These are phyloP conservation scores for Dunaliella salina DNA, from an alignment of 163 green algal genomes.

Conservation along the genomic window DNA sequence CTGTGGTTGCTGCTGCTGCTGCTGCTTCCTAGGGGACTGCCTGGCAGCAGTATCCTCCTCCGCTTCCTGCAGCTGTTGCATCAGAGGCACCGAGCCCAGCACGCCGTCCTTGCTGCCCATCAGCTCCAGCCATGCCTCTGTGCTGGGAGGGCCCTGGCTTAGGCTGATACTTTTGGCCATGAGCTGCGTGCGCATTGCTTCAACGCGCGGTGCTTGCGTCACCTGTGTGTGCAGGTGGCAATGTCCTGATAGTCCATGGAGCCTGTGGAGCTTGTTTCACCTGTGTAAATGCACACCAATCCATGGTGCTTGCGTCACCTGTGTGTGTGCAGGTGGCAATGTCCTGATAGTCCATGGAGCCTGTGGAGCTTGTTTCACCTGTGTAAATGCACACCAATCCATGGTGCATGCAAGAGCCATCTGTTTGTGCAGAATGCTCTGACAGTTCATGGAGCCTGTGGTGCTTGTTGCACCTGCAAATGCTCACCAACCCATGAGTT, in stretches of 20 bases:
- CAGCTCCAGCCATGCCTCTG: constrained; percentile 32
- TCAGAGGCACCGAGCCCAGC: constrained; percentile 13
- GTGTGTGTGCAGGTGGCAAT: not conserved
- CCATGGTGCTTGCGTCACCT: not conserved
- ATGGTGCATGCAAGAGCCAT: not conserved
- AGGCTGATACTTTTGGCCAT: constrained; percentile 3
- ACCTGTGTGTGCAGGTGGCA: not conserved
- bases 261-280: no score
- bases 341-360: no score
- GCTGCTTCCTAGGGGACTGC: not conserved
- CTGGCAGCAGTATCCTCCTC: no score
- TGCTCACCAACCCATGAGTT: no score
- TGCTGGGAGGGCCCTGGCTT: not conserved
- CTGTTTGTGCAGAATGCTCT: no score
- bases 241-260: no score
- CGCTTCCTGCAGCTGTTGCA: constrained; percentile 3
- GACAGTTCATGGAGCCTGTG: no score
- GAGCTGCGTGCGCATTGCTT: constrained; percentile 32
- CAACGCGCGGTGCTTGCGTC: constrained; percentile 11
- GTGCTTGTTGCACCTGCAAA: no score
- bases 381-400: not conserved
- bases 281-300: not conserved
- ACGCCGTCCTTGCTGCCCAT: constrained; percentile 21
- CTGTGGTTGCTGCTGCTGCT: constrained; percentile 5
- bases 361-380: no score